Conservation (phyloP, 2,329 filamentous ascomycete genomes). For the Colletotrichum musae region DNA sequence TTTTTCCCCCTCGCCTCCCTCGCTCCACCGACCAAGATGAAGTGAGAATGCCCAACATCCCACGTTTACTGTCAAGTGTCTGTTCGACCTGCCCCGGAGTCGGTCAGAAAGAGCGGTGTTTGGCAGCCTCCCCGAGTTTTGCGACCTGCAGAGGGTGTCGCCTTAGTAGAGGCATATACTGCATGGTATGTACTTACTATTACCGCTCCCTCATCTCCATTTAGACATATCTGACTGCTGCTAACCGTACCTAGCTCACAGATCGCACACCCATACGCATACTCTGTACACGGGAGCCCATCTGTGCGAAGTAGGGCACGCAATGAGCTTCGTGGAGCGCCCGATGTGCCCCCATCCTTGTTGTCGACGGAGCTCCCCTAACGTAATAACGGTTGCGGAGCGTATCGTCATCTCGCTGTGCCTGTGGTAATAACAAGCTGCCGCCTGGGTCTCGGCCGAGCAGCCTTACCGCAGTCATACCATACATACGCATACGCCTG, state of each 20-base stretch:
- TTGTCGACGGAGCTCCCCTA: conserved; percentile 21
- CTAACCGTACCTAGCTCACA: conserved; percentile 13
- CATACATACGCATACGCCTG: conserved; percentile 1
- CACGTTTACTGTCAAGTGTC: conserved; percentile 14
- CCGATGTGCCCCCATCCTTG: conserved; percentile 29
- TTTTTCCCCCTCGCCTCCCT: conserved; percentile 11
- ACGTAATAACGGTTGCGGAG: conserved; percentile 35
- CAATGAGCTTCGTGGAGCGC: conserved; percentile 25
- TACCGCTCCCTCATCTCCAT: conserved; percentile 17
- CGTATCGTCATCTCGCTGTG: conserved; percentile 32
- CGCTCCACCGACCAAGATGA: conserved; percentile 34
- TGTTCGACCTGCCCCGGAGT: conserved; percentile 15
- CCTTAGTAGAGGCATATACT: not conserved
- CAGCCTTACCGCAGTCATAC: conserved; percentile 15
- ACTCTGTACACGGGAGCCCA: not conserved
- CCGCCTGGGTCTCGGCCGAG: conserved; percentile 36
- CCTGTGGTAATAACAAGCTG: conserved; percentile 12
- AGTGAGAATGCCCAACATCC: conserved; percentile 25
- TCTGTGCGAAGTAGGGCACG: conserved; percentile 31
- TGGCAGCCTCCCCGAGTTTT: conserved; percentile 28
- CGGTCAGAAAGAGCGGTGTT: conserved; percentile 34
- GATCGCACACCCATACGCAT: conserved; percentile 6
- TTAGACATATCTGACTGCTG: conserved; percentile 37
- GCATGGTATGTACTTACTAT: too few relatives aligned
- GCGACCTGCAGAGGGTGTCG: conserved; percentile 25